Percentiles rank a stretch among this genome's conserved stretches.
These are phyloP conservation scores for Pseudogymnoascus sp. DNA, from an alignment of 2,329 filamentous ascomycete genomes.

Conservation along the genomic window DNA sequence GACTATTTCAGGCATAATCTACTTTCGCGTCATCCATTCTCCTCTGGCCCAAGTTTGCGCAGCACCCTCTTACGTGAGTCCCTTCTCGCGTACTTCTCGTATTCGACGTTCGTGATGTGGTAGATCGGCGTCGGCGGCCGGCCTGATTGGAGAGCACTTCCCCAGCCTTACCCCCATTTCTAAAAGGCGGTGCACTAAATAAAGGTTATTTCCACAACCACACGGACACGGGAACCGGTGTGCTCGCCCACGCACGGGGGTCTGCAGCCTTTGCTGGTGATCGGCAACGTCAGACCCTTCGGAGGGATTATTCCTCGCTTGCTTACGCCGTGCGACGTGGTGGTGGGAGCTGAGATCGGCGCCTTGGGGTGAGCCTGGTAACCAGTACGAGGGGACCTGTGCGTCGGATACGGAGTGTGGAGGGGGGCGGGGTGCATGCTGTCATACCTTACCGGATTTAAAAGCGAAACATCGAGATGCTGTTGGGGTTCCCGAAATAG, in stretches of 20 bases:
- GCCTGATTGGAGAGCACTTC: background rate
- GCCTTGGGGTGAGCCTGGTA: background rate
- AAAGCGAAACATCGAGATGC: background rate
- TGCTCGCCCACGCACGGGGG: background rate
- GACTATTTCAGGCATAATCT: background rate
- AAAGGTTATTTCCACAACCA: slow-evolving; percentile 6
- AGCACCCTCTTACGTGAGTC: background rate
- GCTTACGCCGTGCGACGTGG: background rate
- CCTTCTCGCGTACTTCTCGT: background rate
- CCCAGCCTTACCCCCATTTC: background rate
- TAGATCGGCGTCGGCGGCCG: background rate
- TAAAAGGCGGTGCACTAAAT: background rate
- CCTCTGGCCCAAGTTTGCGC: background rate
- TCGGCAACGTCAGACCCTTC: background rate
- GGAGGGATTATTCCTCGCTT: background rate
- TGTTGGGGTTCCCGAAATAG: background rate
- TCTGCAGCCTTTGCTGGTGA: background rate
- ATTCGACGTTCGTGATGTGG: background rate
- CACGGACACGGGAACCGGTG: background rate
- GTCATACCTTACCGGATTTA: background rate
- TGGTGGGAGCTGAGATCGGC: background rate
- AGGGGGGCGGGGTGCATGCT: background rate
- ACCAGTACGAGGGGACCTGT: background rate
- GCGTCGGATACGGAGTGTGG: background rate
- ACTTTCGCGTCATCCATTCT: background rate